Conservation (phyloP, 352 stramenopile species). For the Phytophthora ohioensis region DNA sequence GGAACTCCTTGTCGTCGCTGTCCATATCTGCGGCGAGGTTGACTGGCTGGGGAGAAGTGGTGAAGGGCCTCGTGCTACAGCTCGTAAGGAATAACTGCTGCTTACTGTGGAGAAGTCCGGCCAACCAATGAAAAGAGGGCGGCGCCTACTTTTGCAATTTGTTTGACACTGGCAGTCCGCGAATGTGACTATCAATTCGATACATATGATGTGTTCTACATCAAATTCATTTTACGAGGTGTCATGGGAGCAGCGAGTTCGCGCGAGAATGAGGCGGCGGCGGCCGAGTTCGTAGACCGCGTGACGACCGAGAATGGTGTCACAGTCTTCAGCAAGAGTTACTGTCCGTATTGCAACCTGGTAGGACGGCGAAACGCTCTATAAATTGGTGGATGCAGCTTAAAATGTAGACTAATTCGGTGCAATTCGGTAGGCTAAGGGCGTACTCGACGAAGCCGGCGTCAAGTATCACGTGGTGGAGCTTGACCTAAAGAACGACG, state of each 20-base stretch:
- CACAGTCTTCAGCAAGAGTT: constrained; percentile 94
- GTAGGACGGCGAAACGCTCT: constrained; percentile 28
- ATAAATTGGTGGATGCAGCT: background rate
- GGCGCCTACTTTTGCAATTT: constrained; percentile 16
- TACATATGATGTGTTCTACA: constrained; percentile 18
- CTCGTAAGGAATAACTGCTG: constrained; percentile 26
- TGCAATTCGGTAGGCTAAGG: constrained; percentile 77
- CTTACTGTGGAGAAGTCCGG: constrained; percentile 24
- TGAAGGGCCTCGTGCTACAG: constrained; percentile 6
- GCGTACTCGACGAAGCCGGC: constrained; percentile 71
- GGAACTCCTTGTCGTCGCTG: constrained; percentile 76
- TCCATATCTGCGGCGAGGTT: constrained; percentile 57
- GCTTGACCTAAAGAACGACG: constrained; percentile 70
- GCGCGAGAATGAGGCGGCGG: constrained; percentile 60
- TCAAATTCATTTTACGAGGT: background rate
- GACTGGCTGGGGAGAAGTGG: constrained; percentile 6
- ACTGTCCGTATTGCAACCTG: constrained; percentile 93
- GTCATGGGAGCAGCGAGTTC: constrained; percentile 52
- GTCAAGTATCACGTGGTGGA: constrained; percentile 72
- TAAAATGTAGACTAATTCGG: constrained; percentile 1
- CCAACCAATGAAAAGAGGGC: constrained; percentile 40
- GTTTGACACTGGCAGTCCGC: constrained; percentile 13
- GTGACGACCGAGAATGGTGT: constrained; percentile 58
- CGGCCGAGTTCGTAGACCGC: constrained; percentile 64
- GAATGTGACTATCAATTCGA: constrained; percentile 8